These are phyloP conservation scores for Penicillium psychrosexuale DNA, from an alignment of 2,329 filamentous ascomycete genomes.

Conservation along the genomic window DNA sequence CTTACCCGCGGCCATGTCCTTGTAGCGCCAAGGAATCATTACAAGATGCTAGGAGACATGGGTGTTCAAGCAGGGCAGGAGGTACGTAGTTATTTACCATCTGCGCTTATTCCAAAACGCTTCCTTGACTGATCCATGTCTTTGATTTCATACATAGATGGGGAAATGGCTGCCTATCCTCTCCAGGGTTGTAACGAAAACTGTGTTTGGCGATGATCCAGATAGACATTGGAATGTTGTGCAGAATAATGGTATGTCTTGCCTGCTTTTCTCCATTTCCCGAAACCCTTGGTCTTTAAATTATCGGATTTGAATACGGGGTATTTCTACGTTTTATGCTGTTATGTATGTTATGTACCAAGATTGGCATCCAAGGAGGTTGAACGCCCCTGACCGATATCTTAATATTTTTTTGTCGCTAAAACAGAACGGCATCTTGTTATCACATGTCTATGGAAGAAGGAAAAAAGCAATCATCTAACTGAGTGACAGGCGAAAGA, in stretches of 20 bases:
- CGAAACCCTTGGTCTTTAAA: background rate
- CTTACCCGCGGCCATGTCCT: conserved; percentile 80
- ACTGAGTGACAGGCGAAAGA: conserved; percentile 56
- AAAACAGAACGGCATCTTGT: background rate
- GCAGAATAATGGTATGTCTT: conserved; percentile 73
- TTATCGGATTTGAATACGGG: background rate
- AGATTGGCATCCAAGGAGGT: conserved; percentile 6
- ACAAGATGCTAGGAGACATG: conserved; percentile 72
- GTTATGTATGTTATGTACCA: background rate
- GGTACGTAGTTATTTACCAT: conserved; percentile 49
- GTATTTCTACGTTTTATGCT: background rate
- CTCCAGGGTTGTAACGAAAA: conserved; percentile 69
- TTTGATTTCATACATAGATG: conserved; percentile 29
- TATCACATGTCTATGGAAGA: background rate
- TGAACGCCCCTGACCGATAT: background rate
- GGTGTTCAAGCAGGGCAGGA: conserved; percentile 61
- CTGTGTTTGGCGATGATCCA: conserved; percentile 54
- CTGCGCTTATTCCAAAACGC: background rate
- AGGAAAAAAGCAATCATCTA: background rate
- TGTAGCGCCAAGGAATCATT: conserved; percentile 73
- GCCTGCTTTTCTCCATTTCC: conserved; percentile 3
- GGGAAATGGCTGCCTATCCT: conserved; percentile 47
- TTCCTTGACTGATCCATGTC: background rate
- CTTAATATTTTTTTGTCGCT: background rate
- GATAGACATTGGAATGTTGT: conserved; percentile 85